Conservation (phyloP, 2,329 filamentous ascomycete genomes). For the Sphaerulina musiva region DNA sequence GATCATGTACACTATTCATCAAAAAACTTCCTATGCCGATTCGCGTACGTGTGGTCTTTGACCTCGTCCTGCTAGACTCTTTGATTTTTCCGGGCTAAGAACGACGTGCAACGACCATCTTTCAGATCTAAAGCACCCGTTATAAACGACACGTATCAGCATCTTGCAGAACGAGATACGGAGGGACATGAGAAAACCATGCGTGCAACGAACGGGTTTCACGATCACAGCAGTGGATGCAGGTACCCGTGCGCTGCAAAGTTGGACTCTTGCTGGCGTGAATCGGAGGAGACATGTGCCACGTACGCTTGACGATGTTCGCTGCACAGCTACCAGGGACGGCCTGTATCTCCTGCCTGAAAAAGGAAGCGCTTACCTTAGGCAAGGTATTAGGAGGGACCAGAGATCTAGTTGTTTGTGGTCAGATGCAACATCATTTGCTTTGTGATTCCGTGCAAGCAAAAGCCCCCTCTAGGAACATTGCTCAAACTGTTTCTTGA, state of each 20-base stretch:
- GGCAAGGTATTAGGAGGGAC: too few relatives aligned
- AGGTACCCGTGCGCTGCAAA: background rate
- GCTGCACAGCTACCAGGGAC: background rate
- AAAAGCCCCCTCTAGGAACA: too few relatives aligned
- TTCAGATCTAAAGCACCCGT: constrained; percentile 52
- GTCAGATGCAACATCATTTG: too few relatives aligned
- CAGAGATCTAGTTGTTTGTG: too few relatives aligned
- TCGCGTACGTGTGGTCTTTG: too few relatives aligned
- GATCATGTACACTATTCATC: too few relatives aligned
- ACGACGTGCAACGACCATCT: constrained; percentile 50
- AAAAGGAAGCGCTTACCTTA: background rate
- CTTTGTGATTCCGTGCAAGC: too few relatives aligned
- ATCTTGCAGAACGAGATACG: constrained; percentile 2
- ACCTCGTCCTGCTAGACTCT: constrained; percentile 44
- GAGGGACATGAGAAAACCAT: background rate
- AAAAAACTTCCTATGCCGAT: too few relatives aligned
- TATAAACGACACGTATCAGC: constrained; percentile 13
- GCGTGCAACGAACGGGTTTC: background rate
- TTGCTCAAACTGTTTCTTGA: constrained; percentile 23
- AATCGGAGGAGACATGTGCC: background rate
- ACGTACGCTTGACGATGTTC: constrained; percentile 3
- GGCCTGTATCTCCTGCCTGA: background rate
- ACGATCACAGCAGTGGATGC: background rate
- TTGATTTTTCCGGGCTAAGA: constrained; percentile 49
- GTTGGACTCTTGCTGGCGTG: background rate